Conservation (phyloP, 257 asterid species). For the Ligustrum vulgare region DNA sequence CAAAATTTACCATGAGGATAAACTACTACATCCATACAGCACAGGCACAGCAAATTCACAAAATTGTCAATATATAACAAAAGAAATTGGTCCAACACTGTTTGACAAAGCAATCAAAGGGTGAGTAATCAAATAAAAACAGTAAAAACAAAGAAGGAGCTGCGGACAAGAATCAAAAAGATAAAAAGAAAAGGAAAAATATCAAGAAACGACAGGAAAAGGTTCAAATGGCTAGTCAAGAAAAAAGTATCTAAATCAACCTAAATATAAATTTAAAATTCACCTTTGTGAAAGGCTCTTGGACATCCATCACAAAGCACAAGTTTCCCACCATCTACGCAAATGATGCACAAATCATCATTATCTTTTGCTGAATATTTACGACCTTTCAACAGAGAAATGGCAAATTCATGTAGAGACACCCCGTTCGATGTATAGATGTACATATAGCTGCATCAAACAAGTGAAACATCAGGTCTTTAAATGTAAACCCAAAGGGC, state of each 20-base stretch:
- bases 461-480: conserved; percentile 28
- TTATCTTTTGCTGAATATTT: conserved; percentile 64
- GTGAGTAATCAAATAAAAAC: not conserved
- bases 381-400: conserved; percentile 83
- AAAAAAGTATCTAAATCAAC: conserved; percentile 18
- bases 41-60: conserved; percentile 3
- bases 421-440: conserved; percentile 97
- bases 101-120: not conserved
- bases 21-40: not conserved
- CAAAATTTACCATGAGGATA: not conserved
- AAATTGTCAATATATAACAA: conserved; percentile 5
- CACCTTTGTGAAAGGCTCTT: conserved; percentile 98
- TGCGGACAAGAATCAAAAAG: not conserved
- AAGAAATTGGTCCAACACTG: not conserved
- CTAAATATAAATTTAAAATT: conserved; percentile 24
- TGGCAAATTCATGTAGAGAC: conserved; percentile 88
- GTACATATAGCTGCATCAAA: conserved; percentile 77
- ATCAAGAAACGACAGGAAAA: conserved; percentile 10
- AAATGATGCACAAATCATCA: conserved; percentile 93
- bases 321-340: conserved; percentile 98
- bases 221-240: conserved; percentile 7
- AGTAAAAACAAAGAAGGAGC: not conserved
- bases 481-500: conserved; percentile 6
- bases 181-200: not conserved
- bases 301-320: conserved; percentile 99